Evolutionary conservation across 495 filamentous ascomycete species (phyloP), one percentile per base, ranked within the genome.

Genomic region (Penicillium goetzii): DNA sequence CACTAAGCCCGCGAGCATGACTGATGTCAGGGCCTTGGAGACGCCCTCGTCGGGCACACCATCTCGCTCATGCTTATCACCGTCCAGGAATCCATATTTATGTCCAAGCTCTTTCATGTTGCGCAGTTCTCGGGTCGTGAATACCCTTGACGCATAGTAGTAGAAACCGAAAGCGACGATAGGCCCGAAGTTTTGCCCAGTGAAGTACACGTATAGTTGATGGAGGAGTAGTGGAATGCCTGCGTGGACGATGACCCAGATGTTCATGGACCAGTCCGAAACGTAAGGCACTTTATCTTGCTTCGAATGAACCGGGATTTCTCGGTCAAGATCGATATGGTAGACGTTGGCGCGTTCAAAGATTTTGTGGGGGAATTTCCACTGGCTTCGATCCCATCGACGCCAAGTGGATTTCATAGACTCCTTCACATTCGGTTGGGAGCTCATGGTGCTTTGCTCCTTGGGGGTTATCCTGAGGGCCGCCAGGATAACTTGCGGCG

Each of bases 331-430:
- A 14, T 67, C 64, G 21, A 68, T 23, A 43, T 71, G 72, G 49
- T 73, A 65, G 1, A 67, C 62, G 34, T 72, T 67, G 9, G 67
- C 45, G 4, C 58, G 7, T 6, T 74, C 70, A 1, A 76, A 56
- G 14, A 72, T 26, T 57, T 60, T 65, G 63, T 76, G 74, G 36
- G 41, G 26, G 10, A 40, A 9, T 11, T 45, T 62, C 74, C 74
- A 76, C 26, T 68, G 57, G 10, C 53, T 60, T 9, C 61, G 58
- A 54, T 73, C 70, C 62, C 62, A 62, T 4, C 32, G 25, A 7
- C 73, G 71, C 74, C 74, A 76, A 30, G 74, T 76, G n/a, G 74
- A 76, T 60, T 68, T 74, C 74, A 76, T 76, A 1, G 72, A 74
- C 59, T 76, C 74, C 23, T 64, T 72, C 6, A 68, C 8, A 33